A percentile compares a stretch with the other conserved stretches of the same genome.
These are phyloP conservation scores for Candida albicans DNA, from an alignment of 1,139 yeast genomes.

Conservation along the genomic window DNA sequence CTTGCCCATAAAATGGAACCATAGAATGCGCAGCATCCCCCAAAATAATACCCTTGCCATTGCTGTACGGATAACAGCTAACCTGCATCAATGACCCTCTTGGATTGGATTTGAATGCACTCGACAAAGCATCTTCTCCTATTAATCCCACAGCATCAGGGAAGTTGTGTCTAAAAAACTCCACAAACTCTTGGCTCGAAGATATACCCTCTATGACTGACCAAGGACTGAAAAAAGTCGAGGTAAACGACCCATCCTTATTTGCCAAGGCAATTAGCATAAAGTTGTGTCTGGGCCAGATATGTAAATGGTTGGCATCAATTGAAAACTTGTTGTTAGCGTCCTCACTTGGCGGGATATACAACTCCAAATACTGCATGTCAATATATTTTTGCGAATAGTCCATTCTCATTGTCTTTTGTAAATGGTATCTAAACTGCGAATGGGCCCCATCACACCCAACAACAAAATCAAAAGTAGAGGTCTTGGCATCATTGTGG, in stretches of 20 bases:
- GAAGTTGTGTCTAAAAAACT: constrained; percentile 62
- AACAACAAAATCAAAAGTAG: constrained; percentile 57
- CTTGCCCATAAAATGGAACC: constrained; percentile 98
- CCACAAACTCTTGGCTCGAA: constrained; percentile 41
- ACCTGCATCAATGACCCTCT: constrained; percentile 75
- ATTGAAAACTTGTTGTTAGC: constrained; percentile 41
- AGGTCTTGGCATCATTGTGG: constrained; percentile 17
- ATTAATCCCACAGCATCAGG: constrained; percentile 73
- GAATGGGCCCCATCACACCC: constrained; percentile 93
- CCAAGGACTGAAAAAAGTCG: constrained; percentile 89
- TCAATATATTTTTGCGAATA: constrained; percentile 77
- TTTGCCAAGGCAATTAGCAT: constrained; percentile 93
- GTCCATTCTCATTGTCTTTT: constrained; percentile 67
- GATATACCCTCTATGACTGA: constrained; percentile 54
- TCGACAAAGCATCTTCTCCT: constrained; percentile 54
- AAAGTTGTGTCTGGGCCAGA: constrained; percentile 86
- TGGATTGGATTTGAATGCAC: constrained; percentile 62
- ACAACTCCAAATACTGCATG: constrained; percentile 78
- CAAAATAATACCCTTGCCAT: constrained; percentile 64
- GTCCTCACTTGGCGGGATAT: constrained; percentile 57
- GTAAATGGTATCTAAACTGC: constrained; percentile 68
- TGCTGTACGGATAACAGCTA: constrained; percentile 68
- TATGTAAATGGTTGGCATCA: constrained; percentile 79
- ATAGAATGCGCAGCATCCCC: constrained; percentile 97
- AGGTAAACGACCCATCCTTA: constrained; percentile 81